Evolutionary conservation across 140 eudicot genomes (phyloP).

Genomic region (Stevia rebaudiana): DNA sequence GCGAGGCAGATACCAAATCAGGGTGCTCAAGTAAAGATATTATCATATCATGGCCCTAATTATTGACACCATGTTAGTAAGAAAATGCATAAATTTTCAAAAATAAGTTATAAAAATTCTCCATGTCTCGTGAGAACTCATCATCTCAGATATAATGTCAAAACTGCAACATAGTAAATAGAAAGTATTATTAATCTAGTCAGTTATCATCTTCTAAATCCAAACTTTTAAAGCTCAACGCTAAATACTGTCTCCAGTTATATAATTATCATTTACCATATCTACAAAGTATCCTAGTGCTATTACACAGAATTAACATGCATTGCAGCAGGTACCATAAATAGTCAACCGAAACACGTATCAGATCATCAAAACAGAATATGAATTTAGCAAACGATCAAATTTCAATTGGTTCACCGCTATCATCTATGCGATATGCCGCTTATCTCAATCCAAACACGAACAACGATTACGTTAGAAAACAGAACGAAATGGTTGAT

Average conservation of each 20-base stretch:
- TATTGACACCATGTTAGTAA: slow-evolving; percentile 7
- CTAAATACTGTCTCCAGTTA: background rate
- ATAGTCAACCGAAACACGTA: background rate
- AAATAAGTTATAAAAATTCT: background rate
- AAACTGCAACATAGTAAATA: slow-evolving; percentile 3
- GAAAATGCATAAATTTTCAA: background rate
- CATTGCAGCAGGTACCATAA: background rate
- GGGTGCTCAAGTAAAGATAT: slow-evolving; percentile 68
- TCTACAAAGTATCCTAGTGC: background rate
- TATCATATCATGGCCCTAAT: slow-evolving; percentile 52
- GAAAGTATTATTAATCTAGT: background rate
- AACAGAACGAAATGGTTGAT: background rate
- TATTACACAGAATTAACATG: background rate
- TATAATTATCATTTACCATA: no score
- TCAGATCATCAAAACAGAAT: slow-evolving; percentile 19
- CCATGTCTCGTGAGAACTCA: background rate
- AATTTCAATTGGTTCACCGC: background rate
- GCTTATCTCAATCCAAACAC: background rate
- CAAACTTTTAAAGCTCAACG: no score
- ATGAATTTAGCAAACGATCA: background rate
- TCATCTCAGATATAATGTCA: slow-evolving; percentile 6
- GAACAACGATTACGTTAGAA: background rate
- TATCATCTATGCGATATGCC: background rate
- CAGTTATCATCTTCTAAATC: no score
- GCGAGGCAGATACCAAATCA: slow-evolving; percentile 59